Evolutionary conservation across 441 rosid genomes (phyloP), one percentile per base, ranked within the genome.

Genomic region (Breynia disticha): DNA sequence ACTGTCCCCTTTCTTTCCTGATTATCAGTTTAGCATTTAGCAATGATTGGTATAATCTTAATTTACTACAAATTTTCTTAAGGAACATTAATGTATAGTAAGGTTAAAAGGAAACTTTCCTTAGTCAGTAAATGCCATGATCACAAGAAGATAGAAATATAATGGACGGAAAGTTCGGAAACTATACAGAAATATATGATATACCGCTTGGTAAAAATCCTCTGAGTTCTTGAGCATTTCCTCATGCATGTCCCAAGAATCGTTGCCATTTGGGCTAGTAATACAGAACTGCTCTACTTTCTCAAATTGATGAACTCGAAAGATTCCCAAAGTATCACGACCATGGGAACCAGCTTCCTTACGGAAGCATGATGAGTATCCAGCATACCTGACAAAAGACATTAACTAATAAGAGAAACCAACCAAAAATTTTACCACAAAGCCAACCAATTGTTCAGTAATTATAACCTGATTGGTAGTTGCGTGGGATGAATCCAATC

Each of bases 321-420:
- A 86, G 55, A 89, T 89, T 49, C 93, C 93, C 53, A 83, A 65
- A 16, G 93, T 86, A 42, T 85, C 96, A 56, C 89, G 82, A 47
- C 96, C 96, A 47, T 88, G 96, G 9, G 96, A 69, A 61, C 91
- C 96, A 61, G 96, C 96, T 71, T 85, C 95, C 61, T 85, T 85
- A 19, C 95, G 88, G 69, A 83, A 88, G 70, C 96, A 88, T 11
- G 96, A 48, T 2, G 96, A 85, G 59, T 79, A 85, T 54, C 96
- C 95, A 58, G 96, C 97, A 74, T 93, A 93, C 73, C 98, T 88
- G 65, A 35, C 16, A 52, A 61, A 67, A 11, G 48, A 20, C 15
- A 22, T 16, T n/a, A 3, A 44, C 59, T 17, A 48, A 32, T 52
- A 16, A 52, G 49, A 74, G 50, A 35, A 37, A 55, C 28, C 24